Base-by-base conservation (phyloP, 2,329 filamentous ascomycete genomes). In the Myriosclerotinia scirpicola region DNA sequence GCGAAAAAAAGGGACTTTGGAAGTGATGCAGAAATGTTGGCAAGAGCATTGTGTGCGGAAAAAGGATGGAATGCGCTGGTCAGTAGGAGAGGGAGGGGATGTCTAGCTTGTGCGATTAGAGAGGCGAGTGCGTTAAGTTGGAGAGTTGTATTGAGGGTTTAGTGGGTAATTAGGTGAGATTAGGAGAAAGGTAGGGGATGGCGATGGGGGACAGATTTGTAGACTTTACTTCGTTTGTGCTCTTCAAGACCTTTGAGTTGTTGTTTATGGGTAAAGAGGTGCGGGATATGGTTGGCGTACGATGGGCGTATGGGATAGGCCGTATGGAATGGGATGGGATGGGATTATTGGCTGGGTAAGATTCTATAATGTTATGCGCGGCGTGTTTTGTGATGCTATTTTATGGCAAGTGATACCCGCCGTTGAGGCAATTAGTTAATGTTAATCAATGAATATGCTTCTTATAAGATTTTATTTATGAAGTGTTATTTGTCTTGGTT, bases 41-140 rank as follows among this genome's bases (percentile, higher is more conserved):
- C 88, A 1, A 81, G 90, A 59, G 90, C 90, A 1, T 82, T 91
- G 71, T 93, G 91, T 75, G 88, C 90, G 0, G 87, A 91, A 74
- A 86, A 84, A 71, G 90, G 90, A 2, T 88, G 88, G 82, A 90
- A 92, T 75, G 90, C 90, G 30, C 75, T 93, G 22, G 82, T 93
- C 69, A 90, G 88, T 68, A 82, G 89, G 62, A 81, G 83, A 50
- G 84, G 86, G 70, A 82, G 89, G 68, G 90, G 88, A 0, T 94
- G 91, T 74, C 77, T 93, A 46, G 84, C 85, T 4, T 94, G 91
- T 77, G 89, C 89, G 52, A 85, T 94, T 54, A 83, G 91, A 22
- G 90, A 94, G 79, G 90, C 90, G 0, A 86, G 87, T 6, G 90
- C 88, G 3, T 75, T 92, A 67, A 87, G 86, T 2, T 87, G 91